phyloP scores from a whole-genome alignment of 352 stramenopile genomes.

The Lagenidium giganteum region DNA sequence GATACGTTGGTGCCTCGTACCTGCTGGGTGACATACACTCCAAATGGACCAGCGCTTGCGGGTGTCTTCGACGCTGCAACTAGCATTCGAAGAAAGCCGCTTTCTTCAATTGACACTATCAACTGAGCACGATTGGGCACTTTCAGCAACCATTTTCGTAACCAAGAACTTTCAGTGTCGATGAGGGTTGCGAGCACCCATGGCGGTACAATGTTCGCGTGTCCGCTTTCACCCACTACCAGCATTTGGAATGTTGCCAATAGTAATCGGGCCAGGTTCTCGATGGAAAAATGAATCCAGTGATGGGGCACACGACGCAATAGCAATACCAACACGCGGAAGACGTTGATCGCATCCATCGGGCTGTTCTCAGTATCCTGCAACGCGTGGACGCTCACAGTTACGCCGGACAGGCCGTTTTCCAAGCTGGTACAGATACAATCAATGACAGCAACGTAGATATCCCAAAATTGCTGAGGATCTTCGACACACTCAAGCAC shows the following conservation, averaged over 20 bases:
- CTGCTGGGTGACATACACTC: no score
- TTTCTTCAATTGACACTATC: conserved; percentile 21
- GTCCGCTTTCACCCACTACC: no score
- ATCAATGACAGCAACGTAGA: conserved; percentile 47
- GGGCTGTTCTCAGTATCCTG: no score
- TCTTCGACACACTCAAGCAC: conserved; percentile 44
- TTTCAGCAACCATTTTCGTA: conserved; percentile 44
- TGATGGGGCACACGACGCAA: conserved; percentile 28
- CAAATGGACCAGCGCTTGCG: conserved; percentile 41
- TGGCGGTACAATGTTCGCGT: no score
- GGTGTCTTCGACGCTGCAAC: conserved; percentile 25
- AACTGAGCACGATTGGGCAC: conserved; percentile 25
- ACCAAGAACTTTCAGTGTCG: no score
- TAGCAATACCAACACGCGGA: conserved; percentile 34
- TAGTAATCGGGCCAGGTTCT: conserved; percentile 33
- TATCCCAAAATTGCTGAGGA: conserved; percentile 32
- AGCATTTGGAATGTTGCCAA: conserved; percentile 41
- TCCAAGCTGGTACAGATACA: conserved; percentile 26
- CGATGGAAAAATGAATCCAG: conserved; percentile 53
- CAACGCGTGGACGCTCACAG: no score
- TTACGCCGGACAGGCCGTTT: no score
- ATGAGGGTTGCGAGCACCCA: no score
- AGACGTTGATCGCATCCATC: no score
- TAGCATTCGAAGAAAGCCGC: conserved; percentile 20
- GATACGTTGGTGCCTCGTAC: no score